Base-by-base conservation (phyloP, 148 eudicot genomes). In the Chenopodium album region DNA sequence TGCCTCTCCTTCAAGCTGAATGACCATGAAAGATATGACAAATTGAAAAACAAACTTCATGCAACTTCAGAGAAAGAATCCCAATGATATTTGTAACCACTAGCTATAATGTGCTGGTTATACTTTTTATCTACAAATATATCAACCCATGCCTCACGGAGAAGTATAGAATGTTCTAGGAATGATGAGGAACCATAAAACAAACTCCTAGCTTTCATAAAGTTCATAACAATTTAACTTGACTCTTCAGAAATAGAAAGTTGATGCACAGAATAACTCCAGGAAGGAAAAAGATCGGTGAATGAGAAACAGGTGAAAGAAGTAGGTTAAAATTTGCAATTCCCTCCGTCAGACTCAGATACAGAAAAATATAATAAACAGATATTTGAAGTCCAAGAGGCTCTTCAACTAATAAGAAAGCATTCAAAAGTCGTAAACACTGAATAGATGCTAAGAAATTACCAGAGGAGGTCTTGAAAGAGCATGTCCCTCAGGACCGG, bases 401-500 rank as follows among this genome's bases (percentile, higher is more conserved):
- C 44, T 41, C 44, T 41, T 22, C n/a, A 50, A 73, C 62, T 37
- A 66, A 48, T 13, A 22, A 78, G 46, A 73, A 23, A 70, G 76
- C 23, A 84, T 7, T 41, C 14, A 75, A 83, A 37, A 79, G 65
- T 10, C 34, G 60, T 4, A 44, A 34, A 29, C 28, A 74, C 32
- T n/a, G 17, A 76, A 29, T 19, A 52, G 4, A 44, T 23, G 47
- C 22, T 7, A 66, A 56, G 71, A 54, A 78, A 14, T 86, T 92
- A 96, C 99, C 93, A 86, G 79, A 54, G 99, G 90, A 63, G 98
- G 99, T 84, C 98, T 94, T 80, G 99, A 96, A 87, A 96, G 97
- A 76, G 97, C 94, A 78, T 96, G 99, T 71, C 99, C 99, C 87
- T 96, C 99, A 47, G 99, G 99, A 83, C 99, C 99, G n/a, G 97